Conservation (phyloP, 2,329 filamentous ascomycete species). For the Sclerotinia nivalis region DNA sequence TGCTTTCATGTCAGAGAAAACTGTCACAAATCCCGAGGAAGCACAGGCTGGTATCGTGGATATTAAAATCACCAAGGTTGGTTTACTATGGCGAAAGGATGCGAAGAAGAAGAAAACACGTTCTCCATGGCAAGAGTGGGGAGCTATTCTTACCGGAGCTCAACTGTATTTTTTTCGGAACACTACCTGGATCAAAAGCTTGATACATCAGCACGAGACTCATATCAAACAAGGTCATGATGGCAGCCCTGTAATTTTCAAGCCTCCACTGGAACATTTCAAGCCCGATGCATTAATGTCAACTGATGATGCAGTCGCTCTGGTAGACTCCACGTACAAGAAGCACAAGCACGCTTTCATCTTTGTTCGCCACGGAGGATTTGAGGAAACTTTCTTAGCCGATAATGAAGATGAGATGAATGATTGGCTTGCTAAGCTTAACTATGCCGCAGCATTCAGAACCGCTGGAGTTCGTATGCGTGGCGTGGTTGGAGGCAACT, state of each 20-base stretch:
- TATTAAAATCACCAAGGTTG: constrained; percentile 96
- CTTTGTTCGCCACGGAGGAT: constrained; percentile 80
- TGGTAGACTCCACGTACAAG: constrained; percentile 83
- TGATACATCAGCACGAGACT: constrained; percentile 84
- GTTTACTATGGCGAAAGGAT: constrained; percentile 91
- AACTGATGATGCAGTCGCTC: constrained; percentile 86
- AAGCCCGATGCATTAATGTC: constrained; percentile 94
- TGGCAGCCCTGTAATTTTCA: constrained; percentile 80
- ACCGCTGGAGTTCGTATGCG: constrained; percentile 90
- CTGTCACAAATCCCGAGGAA: constrained; percentile 79
- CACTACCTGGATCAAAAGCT: constrained; percentile 83
- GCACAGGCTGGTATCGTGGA: constrained; percentile 92
- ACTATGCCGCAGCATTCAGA: constrained; percentile 92
- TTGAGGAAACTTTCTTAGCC: constrained; percentile 88
- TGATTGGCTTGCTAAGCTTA: constrained; percentile 94
- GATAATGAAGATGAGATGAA: constrained; percentile 91
- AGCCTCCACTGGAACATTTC: constrained; percentile 85
- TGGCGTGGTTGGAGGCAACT: constrained; percentile 79
- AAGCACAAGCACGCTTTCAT: constrained; percentile 95
- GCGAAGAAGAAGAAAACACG: constrained; percentile 89
- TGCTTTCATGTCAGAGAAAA: constrained; percentile 89
- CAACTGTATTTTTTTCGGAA: constrained; percentile 97
- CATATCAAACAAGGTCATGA: constrained; percentile 78
- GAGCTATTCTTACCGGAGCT: constrained; percentile 91
- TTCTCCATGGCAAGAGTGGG: constrained; percentile 99